Conservation (phyloP, 2,329 filamentous ascomycete genomes). For the Penicillium polonicum region DNA sequence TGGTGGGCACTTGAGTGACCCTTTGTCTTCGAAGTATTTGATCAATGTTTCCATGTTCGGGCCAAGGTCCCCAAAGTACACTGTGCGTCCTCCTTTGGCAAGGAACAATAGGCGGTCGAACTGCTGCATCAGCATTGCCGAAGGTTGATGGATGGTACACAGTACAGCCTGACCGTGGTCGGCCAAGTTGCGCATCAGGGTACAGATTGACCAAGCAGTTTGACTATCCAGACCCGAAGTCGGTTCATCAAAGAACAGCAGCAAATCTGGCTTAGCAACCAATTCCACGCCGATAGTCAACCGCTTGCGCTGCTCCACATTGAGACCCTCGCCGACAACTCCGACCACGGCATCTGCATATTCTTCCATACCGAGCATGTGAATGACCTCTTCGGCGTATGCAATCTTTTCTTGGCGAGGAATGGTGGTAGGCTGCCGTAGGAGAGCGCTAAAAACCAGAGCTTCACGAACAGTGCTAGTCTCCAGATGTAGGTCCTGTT, state of each 20-base stretch:
- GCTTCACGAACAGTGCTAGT: constrained; percentile 88
- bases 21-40: constrained; percentile 64
- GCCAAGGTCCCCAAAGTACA: constrained; percentile 69
- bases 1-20: constrained; percentile 57
- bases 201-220: constrained; percentile 88
- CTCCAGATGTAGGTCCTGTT: constrained; percentile 83
- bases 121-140: constrained; percentile 87
- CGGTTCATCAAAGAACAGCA: constrained; percentile 92
- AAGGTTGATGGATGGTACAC: constrained; percentile 94
- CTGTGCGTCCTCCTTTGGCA: constrained; percentile 63
- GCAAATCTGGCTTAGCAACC: constrained; percentile 81
- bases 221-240: constrained; percentile 95
- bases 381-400: constrained; percentile 89
- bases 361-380: constrained; percentile 82
- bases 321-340: constrained; percentile 75
- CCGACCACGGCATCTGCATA: constrained; percentile 92
- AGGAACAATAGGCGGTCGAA: constrained; percentile 68
- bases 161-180: constrained; percentile 87
- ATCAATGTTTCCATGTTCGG: constrained; percentile 57
- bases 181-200: constrained; percentile 83
- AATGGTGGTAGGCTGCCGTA: constrained; percentile 77
- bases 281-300: constrained; percentile 93
- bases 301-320: constrained; percentile 67
- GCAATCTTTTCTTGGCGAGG: constrained; percentile 73
- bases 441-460: constrained; percentile 77